Base-by-base conservation (phyloP, 2,329 filamentous ascomycete genomes). In the Aureobasidium sp. region DNA sequence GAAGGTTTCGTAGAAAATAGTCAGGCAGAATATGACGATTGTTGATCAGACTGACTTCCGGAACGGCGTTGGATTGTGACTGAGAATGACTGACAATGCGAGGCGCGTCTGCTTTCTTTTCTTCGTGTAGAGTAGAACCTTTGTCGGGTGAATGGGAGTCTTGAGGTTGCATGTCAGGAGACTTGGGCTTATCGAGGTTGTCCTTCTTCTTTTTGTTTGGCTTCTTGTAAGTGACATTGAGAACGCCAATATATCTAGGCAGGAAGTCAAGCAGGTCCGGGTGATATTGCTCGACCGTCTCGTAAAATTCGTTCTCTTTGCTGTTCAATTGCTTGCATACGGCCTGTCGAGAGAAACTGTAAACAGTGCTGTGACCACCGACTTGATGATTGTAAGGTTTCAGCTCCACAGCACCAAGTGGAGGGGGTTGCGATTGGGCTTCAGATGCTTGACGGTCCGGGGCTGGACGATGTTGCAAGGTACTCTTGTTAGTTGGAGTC, bases 291-390 rank as follows among this genome's bases (percentile, higher is more conserved):
- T 98, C 93, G 63, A 97, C 88, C 52, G 85, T 93, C 71, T 98
- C 93, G 69, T 98, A 98, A 67, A 98, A 98, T 71, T 95, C 89
- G 70, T 98, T 98, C 67, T 98, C 93, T 64, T 91, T 81, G 68
- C 95, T 98, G 69, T 95, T 98, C 64, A 98, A 79, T 71, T 96
- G 90, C 71, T 98, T 98, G 77, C 93, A 98, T 10, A 98, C 90
- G 53, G 93, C 93, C 62, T 90, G 82, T 60, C 89, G 84, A 16
- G 93, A 97, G 66, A 98, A 97, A 37, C 91, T 85, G 79, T 95
- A 98, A 30, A 98, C 80, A 0, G 91, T 96, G 6, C 90, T 96
- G 68, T 98, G 93, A 0, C 93, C 93, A 55, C 93, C 93, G 53
- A 98, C 93, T 70, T 98, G 93, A 70, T 98, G 93, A 60, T 89